Evolutionary conservation across 176 grass and related monocot species (phyloP).

Genomic region (Miscanthus lutarioriparius): DNA sequence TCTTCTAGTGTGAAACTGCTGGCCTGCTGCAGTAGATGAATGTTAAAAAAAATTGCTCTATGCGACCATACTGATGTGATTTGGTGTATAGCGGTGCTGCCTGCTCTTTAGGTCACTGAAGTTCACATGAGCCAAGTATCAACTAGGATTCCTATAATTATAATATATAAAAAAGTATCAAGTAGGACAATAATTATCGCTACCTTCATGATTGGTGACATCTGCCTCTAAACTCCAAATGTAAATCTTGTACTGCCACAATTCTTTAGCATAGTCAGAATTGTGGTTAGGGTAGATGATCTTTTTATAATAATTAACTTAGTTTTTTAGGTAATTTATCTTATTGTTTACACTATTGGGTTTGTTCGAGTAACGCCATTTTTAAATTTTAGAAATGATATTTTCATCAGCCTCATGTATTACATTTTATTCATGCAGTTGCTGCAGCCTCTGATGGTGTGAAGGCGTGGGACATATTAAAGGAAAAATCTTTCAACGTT

Average conservation of each 20-base stretch:
- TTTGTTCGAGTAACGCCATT: background rate
- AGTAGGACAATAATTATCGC: background rate
- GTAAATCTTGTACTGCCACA: background rate
- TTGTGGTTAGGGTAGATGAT: background rate
- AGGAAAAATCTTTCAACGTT: slow-evolving; percentile 82
- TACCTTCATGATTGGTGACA: background rate
- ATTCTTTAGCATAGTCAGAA: background rate
- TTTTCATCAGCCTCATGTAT: slow-evolving; percentile 4
- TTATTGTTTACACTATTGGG: background rate
- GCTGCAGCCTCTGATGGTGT: slow-evolving; percentile 64
- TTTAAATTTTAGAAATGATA: background rate
- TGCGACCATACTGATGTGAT: background rate
- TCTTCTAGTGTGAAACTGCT: background rate
- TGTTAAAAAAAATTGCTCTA: background rate
- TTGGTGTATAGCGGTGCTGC: background rate
- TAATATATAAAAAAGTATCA: background rate
- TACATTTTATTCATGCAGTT: slow-evolving; percentile 51
- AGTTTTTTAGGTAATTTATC: background rate
- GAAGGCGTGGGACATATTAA: slow-evolving; percentile 85
- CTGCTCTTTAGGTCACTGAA: background rate
- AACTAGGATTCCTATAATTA: background rate
- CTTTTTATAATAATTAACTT: background rate
- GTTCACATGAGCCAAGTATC: background rate
- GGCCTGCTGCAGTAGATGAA: background rate
- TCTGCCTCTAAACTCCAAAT: background rate